These are phyloP conservation scores for Aspergillus asperescens DNA, from an alignment of 495 filamentous ascomycete species.

Conservation along the genomic window DNA sequence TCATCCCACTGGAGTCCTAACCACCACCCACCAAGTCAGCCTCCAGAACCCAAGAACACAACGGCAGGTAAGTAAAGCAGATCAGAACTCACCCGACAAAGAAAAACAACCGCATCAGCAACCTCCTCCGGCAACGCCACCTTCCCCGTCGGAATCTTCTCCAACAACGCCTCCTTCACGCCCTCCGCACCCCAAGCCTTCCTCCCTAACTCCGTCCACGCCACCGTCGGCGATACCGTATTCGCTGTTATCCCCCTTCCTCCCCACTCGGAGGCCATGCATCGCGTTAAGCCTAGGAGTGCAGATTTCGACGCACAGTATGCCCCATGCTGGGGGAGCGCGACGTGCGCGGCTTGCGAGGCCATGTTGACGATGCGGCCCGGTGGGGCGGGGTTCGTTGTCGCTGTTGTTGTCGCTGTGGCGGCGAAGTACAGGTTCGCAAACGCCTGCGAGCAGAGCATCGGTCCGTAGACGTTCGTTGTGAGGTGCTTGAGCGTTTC, in stretches of 20 bases:
- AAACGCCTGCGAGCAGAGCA: constrained; percentile 43
- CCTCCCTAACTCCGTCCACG: constrained; percentile 37
- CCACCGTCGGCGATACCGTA: constrained; percentile 37
- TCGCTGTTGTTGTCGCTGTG: constrained; percentile 12
- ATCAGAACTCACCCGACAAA: constrained; percentile 37
- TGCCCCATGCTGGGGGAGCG: constrained; percentile 38
- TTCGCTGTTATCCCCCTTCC: constrained; percentile 34
- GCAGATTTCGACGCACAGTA: constrained; percentile 48
- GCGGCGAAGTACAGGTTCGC: constrained; percentile 32
- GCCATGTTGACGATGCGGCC: constrained; percentile 37
- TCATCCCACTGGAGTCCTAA: constrained; percentile 42
- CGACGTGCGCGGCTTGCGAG: constrained; percentile 36
- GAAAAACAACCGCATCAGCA: constrained; percentile 35
- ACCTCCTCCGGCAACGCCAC: constrained; percentile 43
- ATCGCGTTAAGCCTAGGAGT: constrained; percentile 41
- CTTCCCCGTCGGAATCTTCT: constrained; percentile 35
- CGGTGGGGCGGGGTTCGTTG: constrained; percentile 23
- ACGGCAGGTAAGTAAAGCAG: neutral
- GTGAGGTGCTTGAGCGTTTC: constrained; percentile 39
- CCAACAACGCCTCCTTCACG: constrained; percentile 32
- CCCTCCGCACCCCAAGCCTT: constrained; percentile 36
- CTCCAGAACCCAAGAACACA: neutral
- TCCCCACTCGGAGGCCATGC: constrained; percentile 46
- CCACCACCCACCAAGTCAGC: constrained; percentile 3
- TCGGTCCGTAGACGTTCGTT: constrained; percentile 34